Evolutionary conservation across 306 rosid species (phyloP), one percentile per base, ranked within the genome.

Genomic region (Cucurbita maxima): DNA sequence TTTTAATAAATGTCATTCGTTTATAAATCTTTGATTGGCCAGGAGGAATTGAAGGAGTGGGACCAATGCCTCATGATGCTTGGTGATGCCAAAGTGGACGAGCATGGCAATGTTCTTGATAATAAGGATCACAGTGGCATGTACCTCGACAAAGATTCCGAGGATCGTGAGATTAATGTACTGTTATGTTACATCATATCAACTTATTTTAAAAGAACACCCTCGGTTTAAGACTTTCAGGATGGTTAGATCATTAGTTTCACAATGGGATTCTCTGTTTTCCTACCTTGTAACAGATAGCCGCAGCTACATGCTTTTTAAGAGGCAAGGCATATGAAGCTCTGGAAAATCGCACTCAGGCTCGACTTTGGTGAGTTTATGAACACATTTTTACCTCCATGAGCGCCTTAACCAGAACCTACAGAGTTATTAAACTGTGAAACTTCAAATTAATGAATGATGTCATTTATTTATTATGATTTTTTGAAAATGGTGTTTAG

Each of bases 11-110:
- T 41, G n/a, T 25, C 2, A 15, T 54, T 8, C 22, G 10, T 71
- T 18, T 44, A 14, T 52, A 18, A 40, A 45, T 75, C 10, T 30
- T 73, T 71, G 50, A 75, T 45, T 53, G 22, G 37, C 79, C 62
- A 92, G 96, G 96, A 87, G 83, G 98, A 94, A 64, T 79, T 94
- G 83, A 94, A 91, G 88, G 97, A 94, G 76, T 94, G 97, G 98
- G 94, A 91, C 71, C 98, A 94, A 40, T 94, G 98, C 79, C 75
- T 94, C 8, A 76, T 80, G 14, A 90, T 94, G 96, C 89, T 90
- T 40, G 89, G 90, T 8, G 92, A 88, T 16, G 97, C 94, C 5
- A 88, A 86, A 79, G 93, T 87, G 76, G 97, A 93, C 54, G 97
- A 93, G 6, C 80, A 88, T 54, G 98, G 97, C 47, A 86, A 86